Conservation (phyloP, 2,329 filamentous ascomycete species). For the Ophiostoma quercus region DNA sequence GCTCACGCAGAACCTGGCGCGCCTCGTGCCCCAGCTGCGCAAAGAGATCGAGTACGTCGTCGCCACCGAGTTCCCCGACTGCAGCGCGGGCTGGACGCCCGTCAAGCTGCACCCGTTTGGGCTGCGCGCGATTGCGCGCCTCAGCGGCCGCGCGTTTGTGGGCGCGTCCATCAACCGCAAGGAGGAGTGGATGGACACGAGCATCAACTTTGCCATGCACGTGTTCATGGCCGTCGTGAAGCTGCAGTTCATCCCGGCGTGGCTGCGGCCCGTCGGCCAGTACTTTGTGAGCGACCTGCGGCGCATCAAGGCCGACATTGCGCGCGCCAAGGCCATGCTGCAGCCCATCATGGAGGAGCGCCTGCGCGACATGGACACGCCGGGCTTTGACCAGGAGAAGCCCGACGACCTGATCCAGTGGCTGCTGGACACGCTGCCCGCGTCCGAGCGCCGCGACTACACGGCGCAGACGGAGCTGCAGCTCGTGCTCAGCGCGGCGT, state of each 20-base stretch:
- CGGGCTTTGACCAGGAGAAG: slow-evolving; percentile 37
- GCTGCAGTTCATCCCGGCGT: slow-evolving; percentile 49
- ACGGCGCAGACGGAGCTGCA: slow-evolving; percentile 41
- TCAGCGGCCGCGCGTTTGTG: slow-evolving; percentile 51
- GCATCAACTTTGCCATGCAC: slow-evolving; percentile 47
- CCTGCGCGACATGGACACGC: slow-evolving; percentile 38
- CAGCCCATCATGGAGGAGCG: slow-evolving; percentile 45
- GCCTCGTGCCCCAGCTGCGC: slow-evolving; percentile 44
- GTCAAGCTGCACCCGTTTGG: slow-evolving; percentile 50
- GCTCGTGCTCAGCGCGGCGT: slow-evolving; percentile 42
- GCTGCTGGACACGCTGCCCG: slow-evolving; percentile 40
- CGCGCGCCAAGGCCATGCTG: slow-evolving; percentile 41
- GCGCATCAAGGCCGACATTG: slow-evolving; percentile 42
- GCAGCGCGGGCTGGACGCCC: slow-evolving; percentile 48
- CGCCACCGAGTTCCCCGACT: slow-evolving; percentile 45
- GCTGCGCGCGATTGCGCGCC: slow-evolving; percentile 47
- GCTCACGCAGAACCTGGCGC: slow-evolving; percentile 44
- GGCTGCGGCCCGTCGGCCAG: slow-evolving; percentile 45
- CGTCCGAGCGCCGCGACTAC: slow-evolving; percentile 37
- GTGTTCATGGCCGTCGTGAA: slow-evolving; percentile 45
- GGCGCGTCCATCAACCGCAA: slow-evolving; percentile 47
- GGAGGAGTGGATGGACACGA: slow-evolving; percentile 50
- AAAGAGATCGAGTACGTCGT: slow-evolving; percentile 44
- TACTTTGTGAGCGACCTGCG: slow-evolving; percentile 44
- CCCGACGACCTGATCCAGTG: slow-evolving; percentile 44